These are phyloP conservation scores for Actinomucor elegans DNA, from an alignment of 371 early-diverging fungal genomes.

Conservation along the genomic window DNA sequence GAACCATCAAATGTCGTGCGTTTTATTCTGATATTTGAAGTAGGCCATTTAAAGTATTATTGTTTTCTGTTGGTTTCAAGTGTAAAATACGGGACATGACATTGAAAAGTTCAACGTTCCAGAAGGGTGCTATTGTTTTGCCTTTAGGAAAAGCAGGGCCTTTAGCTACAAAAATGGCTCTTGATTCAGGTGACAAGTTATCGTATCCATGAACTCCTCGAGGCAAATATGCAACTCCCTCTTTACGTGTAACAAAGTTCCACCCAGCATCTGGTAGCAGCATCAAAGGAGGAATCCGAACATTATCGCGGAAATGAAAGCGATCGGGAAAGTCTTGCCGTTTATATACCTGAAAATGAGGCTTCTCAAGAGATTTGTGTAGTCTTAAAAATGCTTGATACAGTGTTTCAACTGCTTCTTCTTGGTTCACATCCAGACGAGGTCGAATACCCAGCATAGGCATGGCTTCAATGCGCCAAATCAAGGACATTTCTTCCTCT, in stretches of 20 bases:
- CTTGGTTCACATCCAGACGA: conserved; percentile 13
- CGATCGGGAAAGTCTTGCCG: conserved; percentile 63
- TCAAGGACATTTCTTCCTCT: conserved; percentile 27
- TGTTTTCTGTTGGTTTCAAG: conserved; percentile 39
- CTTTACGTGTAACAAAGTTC: conserved; percentile 50
- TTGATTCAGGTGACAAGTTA: conserved; percentile 73
- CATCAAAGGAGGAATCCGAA: conserved; percentile 74
- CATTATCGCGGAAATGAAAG: conserved; percentile 57
- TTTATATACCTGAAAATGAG: conserved; percentile 64
- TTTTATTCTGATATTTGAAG: background rate
- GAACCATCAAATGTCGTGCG: conserved; percentile 6
- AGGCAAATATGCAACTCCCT: conserved; percentile 27
- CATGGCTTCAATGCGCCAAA: conserved; percentile 30
- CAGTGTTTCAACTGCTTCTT: conserved; percentile 26
- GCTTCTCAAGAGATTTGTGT: conserved; percentile 7
- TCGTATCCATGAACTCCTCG: conserved; percentile 90
- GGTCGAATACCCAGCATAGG: conserved; percentile 52
- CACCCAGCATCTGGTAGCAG: conserved; percentile 71
- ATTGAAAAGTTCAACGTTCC: conserved; percentile 45
- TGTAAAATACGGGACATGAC: conserved; percentile 42
- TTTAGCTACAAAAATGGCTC: conserved; percentile 84
- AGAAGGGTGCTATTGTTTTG: conserved; percentile 28
- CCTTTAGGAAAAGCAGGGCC: conserved; percentile 70
- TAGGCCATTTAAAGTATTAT: conserved; percentile 39
- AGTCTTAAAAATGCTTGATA: conserved; percentile 40